A percentile compares a stretch with the other conserved stretches of the same genome.
Conservation (phyloP, 768 basidiomycete species). For the Tylopilus cervinicoccineus region DNA sequence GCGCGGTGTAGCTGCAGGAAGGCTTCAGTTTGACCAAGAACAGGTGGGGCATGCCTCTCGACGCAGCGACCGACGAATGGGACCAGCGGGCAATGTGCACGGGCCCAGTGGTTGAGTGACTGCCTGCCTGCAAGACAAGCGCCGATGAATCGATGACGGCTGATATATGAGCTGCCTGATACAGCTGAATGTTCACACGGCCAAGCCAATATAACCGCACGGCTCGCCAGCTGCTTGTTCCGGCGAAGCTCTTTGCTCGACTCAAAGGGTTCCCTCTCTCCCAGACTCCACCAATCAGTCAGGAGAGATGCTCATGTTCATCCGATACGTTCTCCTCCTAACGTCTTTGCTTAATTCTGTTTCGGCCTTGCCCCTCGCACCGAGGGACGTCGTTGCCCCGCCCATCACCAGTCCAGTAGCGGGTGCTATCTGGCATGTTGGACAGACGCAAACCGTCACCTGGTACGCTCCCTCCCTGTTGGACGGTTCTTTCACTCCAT, state of each 20-base stretch:
- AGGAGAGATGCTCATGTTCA: slow-evolving; percentile 23
- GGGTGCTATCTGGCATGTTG: slow-evolving; percentile 42
- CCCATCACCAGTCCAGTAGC: slow-evolving; percentile 43
- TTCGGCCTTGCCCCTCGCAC: slow-evolving; percentile 30
- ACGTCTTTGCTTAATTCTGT: slow-evolving; percentile 17
- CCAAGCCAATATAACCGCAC: slow-evolving; percentile 13
- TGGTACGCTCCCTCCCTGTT: slow-evolving; percentile 34
- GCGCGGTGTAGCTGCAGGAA: slow-evolving; percentile 3
- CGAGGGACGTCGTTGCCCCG: slow-evolving; percentile 46
- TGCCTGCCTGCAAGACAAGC: too few species aligned
- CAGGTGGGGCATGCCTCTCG: too few species aligned
- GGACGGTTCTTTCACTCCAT: background rate
- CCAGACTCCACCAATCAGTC: background rate
- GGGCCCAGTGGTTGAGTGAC: too few species aligned
- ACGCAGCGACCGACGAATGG: too few species aligned
- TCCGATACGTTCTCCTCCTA: slow-evolving; percentile 22
- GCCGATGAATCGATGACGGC: background rate
- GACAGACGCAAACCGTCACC: slow-evolving; percentile 43
- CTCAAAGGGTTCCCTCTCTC: slow-evolving; percentile 16
- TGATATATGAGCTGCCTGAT: slow-evolving; percentile 3
- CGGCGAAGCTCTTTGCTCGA: slow-evolving; percentile 14
- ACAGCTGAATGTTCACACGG: slow-evolving; percentile 22
- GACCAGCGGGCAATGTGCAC: background rate
- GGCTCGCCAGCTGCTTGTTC: background rate
- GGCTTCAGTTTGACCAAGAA: background rate